phyloP scores from a whole-genome alignment of 2,329 filamentous ascomycete genomes.

The Diaporthe sp. region DNA sequence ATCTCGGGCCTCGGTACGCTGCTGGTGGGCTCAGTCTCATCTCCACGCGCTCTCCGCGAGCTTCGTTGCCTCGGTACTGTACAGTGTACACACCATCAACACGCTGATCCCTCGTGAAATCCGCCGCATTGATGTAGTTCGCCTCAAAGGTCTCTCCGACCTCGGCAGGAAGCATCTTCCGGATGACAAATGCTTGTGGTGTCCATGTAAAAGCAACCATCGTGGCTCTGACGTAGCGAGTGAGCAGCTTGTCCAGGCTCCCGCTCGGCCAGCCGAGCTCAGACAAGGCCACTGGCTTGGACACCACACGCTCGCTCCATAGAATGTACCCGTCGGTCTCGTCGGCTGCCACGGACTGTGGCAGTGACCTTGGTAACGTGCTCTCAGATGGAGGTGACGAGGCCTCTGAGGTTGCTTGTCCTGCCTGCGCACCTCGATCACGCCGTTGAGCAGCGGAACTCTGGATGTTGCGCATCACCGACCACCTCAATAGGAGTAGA shows the following conservation, averaged over 20 bases:
- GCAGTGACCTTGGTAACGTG: slow-evolving; percentile 7
- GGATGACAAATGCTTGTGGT: slow-evolving; percentile 17
- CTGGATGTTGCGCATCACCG: slow-evolving; percentile 17
- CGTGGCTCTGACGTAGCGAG: slow-evolving; percentile 22
- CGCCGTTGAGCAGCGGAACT: background rate
- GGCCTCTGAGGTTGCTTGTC: background rate
- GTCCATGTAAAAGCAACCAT: slow-evolving; percentile 22
- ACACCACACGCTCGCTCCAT: slow-evolving; percentile 20
- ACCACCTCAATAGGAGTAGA: background rate
- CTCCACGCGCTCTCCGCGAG: slow-evolving; percentile 5
- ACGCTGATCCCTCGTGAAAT: slow-evolving; percentile 10
- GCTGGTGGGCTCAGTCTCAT: slow-evolving; percentile 21
- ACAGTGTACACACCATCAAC: slow-evolving; percentile 26
- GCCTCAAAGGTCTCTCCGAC: slow-evolving; percentile 3
- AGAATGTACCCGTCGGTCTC: background rate
- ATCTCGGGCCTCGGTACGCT: background rate
- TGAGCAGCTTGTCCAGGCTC: slow-evolving; percentile 7
- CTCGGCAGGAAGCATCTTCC: slow-evolving; percentile 4
- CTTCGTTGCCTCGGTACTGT: slow-evolving; percentile 8
- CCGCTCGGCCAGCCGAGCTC: background rate
- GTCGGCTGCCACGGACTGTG: background rate
- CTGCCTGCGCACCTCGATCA: background rate
- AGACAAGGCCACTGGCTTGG: background rate
- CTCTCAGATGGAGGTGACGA: background rate
- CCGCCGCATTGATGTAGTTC: slow-evolving; percentile 10